Evolutionary conservation across 73 alveolate genomes (phyloP).

Genomic region (Paramecium primaurelia): DNA sequence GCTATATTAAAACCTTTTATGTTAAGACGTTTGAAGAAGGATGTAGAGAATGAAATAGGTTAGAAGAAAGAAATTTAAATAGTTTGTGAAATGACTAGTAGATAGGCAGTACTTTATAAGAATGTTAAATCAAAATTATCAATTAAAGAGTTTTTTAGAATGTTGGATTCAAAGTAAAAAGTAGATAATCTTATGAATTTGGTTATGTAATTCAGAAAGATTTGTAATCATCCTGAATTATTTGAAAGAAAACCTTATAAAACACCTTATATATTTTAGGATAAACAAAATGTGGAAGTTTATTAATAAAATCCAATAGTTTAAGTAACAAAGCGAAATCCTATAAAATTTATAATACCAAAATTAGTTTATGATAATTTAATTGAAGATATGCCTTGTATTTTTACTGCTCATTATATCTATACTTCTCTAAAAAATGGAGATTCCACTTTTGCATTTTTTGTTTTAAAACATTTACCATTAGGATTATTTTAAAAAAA

Average conservation of each 20-base stretch:
- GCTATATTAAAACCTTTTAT: constrained; percentile 96
- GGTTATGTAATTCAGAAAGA: constrained; percentile 95
- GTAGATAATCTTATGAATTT: constrained; percentile 95
- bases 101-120: constrained; percentile 87
- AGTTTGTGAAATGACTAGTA: constrained; percentile 92
- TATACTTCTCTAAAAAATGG: background rate
- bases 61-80: constrained; percentile 88
- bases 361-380: constrained; percentile 82
- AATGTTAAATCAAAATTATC: constrained; percentile 88
- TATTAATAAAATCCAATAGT: constrained; percentile 51
- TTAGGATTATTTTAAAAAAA: background rate
- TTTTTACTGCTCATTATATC: constrained; percentile 12
- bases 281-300: constrained; percentile 68
- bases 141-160: constrained; percentile 87
- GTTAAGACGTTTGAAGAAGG: constrained; percentile 94
- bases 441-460: background rate
- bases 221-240: constrained; percentile 97
- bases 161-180: constrained; percentile 87
- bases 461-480: background rate
- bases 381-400: background rate
- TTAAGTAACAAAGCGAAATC: constrained; percentile 64
- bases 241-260: constrained; percentile 93
- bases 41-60: constrained; percentile 97
- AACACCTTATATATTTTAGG: constrained; percentile 83
- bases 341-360: constrained; percentile 80